Conservation (phyloP, 1,284 basidiomycete species). For the Apiotrichum laibachii region DNA sequence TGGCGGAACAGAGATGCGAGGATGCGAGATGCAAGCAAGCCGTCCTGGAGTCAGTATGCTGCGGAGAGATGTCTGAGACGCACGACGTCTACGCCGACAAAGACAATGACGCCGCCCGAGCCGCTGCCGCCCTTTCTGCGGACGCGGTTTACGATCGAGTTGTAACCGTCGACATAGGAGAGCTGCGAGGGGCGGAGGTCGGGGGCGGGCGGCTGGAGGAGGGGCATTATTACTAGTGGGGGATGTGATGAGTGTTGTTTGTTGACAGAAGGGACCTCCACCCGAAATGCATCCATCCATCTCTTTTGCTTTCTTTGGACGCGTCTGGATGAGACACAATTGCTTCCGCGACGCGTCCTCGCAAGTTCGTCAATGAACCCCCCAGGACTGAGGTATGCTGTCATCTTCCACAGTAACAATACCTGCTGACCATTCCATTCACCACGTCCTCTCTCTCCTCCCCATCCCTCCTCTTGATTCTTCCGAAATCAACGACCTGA, state of each 20-base stretch:
- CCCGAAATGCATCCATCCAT: too few species aligned
- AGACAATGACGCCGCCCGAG: conserved; percentile 47
- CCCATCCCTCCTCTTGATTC: too few species aligned
- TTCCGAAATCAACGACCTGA: too few species aligned
- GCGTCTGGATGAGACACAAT: too few species aligned
- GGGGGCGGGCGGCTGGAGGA: conserved; percentile 47
- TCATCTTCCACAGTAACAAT: too few species aligned
- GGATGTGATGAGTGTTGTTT: neutral
- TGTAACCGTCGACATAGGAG: conserved; percentile 73
- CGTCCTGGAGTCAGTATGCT: conserved; percentile 33
- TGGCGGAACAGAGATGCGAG: conserved; percentile 85
- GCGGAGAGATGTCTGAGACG: conserved; percentile 12
- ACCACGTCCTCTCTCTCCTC: too few species aligned
- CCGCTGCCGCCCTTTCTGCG: conserved; percentile 33
- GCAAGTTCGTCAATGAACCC: too few species aligned
- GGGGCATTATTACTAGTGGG: conserved; percentile 37
- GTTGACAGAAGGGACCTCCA: too few species aligned
- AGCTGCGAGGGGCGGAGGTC: conserved; percentile 42
- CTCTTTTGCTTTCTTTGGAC: too few species aligned
- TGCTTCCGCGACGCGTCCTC: too few species aligned
- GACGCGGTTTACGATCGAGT: conserved; percentile 68
- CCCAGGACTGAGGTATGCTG: too few species aligned
- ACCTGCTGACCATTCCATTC: too few species aligned
- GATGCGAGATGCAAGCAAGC: conserved; percentile 58
- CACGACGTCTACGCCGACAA: conserved; percentile 47